These are phyloP conservation scores for Fusarium sp. DNA, from an alignment of 2,329 filamentous ascomycete genomes.

Conservation along the genomic window DNA sequence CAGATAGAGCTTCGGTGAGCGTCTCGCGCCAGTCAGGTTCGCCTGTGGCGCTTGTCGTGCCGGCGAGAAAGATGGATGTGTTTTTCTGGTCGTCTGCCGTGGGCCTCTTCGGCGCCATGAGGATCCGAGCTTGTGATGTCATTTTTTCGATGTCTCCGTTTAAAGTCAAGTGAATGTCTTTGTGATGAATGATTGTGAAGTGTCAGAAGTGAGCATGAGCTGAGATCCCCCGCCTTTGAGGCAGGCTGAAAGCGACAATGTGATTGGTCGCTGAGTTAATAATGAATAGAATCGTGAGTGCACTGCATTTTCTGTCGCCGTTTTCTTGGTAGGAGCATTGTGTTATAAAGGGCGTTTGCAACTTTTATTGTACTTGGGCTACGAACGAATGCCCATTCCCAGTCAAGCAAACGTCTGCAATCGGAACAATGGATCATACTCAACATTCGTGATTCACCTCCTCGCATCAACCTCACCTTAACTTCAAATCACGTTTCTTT, in stretches of 20 bases:
- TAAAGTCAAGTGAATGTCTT: not conserved
- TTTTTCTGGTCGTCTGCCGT: not conserved
- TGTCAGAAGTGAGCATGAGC: not conserved
- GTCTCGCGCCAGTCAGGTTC: conserved; percentile 60
- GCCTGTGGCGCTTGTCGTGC: conserved; percentile 57
- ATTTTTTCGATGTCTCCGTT: not conserved
- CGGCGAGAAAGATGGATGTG: conserved; percentile 63
- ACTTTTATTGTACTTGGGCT: not conserved
- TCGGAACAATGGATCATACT: not conserved
- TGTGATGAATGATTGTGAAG: not conserved
- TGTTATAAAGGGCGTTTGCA: not conserved
- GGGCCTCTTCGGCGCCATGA: conserved; percentile 18
- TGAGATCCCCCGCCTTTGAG: conserved; percentile 3
- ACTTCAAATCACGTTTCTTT: not conserved
- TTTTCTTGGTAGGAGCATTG: not conserved
- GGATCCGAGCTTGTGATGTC: not conserved
- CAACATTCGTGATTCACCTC: not conserved
- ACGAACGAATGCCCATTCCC: not conserved
- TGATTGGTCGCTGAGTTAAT: conserved; percentile 1
- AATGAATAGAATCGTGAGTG: not conserved
- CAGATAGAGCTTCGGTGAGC: conserved; percentile 52
- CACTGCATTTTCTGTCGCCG: not conserved
- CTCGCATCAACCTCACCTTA: not conserved
- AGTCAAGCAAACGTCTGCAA: not conserved
- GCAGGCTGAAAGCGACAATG: not conserved